Percentiles rank a stretch among this genome's conserved stretches.
Conservation (phyloP, 2,329 filamentous ascomycete genomes). For the Rhynchosporium agropyri region DNA sequence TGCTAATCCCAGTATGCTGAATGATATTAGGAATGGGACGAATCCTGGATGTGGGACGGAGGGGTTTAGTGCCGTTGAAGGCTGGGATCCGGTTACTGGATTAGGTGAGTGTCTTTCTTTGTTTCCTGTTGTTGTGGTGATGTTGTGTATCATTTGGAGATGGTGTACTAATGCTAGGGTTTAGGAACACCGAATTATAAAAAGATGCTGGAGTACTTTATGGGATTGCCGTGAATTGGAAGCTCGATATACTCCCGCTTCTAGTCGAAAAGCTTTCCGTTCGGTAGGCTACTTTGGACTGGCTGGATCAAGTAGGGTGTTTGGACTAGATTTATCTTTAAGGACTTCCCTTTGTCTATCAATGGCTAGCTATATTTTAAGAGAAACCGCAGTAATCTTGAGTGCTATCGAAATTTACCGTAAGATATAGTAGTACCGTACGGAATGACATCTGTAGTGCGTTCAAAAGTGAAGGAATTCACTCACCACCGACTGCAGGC, state of each 20-base stretch:
- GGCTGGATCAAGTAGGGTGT: neutral
- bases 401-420: too few species aligned
- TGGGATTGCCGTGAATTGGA: conserved; percentile 22
- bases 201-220: conserved; percentile 29
- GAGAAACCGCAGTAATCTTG: too few species aligned
- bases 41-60: conserved; percentile 45
- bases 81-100: conserved; percentile 46
- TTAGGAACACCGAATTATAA: conserved; percentile 40
- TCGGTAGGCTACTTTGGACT: neutral
- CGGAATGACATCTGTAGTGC: too few species aligned
- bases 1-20: conserved; percentile 37
- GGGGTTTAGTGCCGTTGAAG: conserved; percentile 39
- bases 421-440: too few species aligned
- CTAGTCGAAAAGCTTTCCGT: neutral
- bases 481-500: too few species aligned
- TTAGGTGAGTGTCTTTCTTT: conserved; percentile 34
- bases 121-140: neutral
- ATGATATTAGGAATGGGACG: conserved; percentile 44
- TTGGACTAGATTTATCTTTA: neutral
- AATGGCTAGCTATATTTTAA: too few species aligned
- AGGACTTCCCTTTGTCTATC: neutral
- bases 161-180: neutral
- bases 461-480: too few species aligned
- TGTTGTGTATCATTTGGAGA: conserved; percentile 36
- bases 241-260: neutral